A percentile compares a stretch with the other conserved stretches of the same genome.
These are phyloP conservation scores for Fomitiporia mediterranea DNA, from an alignment of 1,284 basidiomycete genomes.

Conservation along the genomic window DNA sequence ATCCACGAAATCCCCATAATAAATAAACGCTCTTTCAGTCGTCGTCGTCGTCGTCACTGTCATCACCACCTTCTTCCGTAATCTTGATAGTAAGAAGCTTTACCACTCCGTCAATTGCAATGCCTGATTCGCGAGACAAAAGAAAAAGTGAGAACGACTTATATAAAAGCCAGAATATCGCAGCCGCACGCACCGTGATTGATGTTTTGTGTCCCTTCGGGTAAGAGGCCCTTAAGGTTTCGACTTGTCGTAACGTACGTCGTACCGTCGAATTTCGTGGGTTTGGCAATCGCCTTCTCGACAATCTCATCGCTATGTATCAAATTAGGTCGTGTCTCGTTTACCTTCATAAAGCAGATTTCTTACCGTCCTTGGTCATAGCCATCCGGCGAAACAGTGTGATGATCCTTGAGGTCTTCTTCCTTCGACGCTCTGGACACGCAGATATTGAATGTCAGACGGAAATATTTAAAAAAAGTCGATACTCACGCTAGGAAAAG, in stretches of 20 bases:
- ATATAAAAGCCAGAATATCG: neutral
- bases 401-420: slow-evolving; percentile 42
- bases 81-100: slow-evolving; percentile 23
- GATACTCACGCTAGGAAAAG: slow-evolving; percentile 65
- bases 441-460: neutral
- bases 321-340: neutral
- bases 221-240: slow-evolving; percentile 47
- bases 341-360: no score
- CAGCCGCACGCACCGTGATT: slow-evolving; percentile 35
- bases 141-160: neutral
- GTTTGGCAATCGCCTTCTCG: slow-evolving; percentile 37
- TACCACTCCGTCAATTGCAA: slow-evolving; percentile 23
- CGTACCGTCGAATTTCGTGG: slow-evolving; percentile 38
- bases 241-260: slow-evolving; percentile 45
- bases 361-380: slow-evolving; percentile 25
- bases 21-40: no score
- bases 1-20: no score
- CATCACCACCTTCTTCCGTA: neutral
- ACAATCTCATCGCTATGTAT: slow-evolving; percentile 38
- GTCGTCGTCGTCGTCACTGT: no score
- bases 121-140: slow-evolving; percentile 11
- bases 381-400: slow-evolving; percentile 45
- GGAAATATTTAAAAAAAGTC: slow-evolving; percentile 15
- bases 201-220: slow-evolving; percentile 44
- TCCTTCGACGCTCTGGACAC: slow-evolving; percentile 44